A percentile compares a stretch with the other conserved stretches of the same genome.
phyloP scores from a whole-genome alignment of 2,329 filamentous ascomycete species.

The Sclerotinia sclerotiorum region DNA sequence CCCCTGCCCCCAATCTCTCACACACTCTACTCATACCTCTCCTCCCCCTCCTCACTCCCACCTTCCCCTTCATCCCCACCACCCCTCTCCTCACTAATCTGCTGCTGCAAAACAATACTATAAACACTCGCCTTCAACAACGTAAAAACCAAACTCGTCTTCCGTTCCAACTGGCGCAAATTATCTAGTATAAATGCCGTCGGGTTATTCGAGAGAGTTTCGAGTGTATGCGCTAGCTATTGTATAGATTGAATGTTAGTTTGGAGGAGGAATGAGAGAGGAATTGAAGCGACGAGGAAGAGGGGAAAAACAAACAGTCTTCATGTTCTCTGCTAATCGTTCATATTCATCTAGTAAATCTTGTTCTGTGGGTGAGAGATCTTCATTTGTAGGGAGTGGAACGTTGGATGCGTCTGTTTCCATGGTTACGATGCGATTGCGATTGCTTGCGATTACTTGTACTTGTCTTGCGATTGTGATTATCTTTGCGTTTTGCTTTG shows the following conservation, averaged over 20 bases:
- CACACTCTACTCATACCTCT: not conserved
- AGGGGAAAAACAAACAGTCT: constrained; percentile 59
- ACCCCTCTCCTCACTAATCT: constrained; percentile 58
- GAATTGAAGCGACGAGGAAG: not conserved
- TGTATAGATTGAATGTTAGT: not conserved
- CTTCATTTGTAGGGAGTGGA: constrained; percentile 37
- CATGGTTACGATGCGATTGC: constrained; percentile 16
- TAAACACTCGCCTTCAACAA: constrained; percentile 97
- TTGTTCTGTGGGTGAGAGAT: constrained; percentile 80
- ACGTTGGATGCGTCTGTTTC: constrained; percentile 19
- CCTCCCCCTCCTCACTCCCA: constrained; percentile 15
- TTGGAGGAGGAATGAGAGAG: not conserved
- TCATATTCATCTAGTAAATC: constrained; percentile 95
- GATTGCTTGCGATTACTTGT: not conserved
- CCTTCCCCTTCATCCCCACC: constrained; percentile 21
- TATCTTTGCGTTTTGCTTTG: too few relatives aligned
- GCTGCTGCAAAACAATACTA: constrained; percentile 96
- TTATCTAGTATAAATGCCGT: constrained; percentile 83
- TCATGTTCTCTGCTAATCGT: constrained; percentile 83
- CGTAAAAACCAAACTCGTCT: constrained; percentile 93
- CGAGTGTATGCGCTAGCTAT: constrained; percentile 60
- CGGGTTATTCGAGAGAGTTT: constrained; percentile 66
- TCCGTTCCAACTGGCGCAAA: constrained; percentile 83
- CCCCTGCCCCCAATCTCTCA: not conserved
- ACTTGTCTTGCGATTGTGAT: too few relatives aligned